Conservation (phyloP, 805 yeast genomes). For the Candida cerambycidarum region DNA sequence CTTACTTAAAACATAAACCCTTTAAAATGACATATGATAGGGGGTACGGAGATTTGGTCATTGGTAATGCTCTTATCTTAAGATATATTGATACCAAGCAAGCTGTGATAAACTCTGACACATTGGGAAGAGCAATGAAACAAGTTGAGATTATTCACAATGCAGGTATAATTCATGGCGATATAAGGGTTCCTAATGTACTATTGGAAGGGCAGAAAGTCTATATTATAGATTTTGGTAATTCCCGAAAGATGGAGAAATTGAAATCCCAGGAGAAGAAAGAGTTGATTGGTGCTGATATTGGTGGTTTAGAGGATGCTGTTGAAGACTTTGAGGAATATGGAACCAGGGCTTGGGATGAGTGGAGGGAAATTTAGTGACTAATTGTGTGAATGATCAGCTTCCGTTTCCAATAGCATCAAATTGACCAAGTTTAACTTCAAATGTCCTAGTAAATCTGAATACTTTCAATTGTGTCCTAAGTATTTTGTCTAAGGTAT, state of each 20-base stretch:
- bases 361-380: too few species aligned
- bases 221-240: not conserved
- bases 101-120: not conserved
- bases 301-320: too few species aligned
- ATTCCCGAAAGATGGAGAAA: not conserved
- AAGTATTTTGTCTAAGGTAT: too few species aligned
- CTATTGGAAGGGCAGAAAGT: not conserved
- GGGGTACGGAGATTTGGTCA: not conserved
- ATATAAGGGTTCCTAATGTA: not conserved
- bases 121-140: not conserved
- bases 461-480: too few species aligned
- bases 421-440: too few species aligned
- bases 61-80: not conserved
- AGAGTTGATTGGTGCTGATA: not conserved
- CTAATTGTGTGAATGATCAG: too few species aligned
- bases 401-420: too few species aligned
- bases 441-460: too few species aligned
- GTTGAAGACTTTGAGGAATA: too few species aligned
- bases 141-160: not conserved
- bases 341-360: too few species aligned
- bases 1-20: not conserved
- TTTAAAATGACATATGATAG: not conserved
- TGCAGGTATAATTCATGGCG: not conserved
- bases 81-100: not conserved
- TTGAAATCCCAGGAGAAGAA: not conserved